These are phyloP conservation scores for Saccharomyces hybrid DNA, from an alignment of 1,139 yeast genomes.

Conservation along the genomic window DNA sequence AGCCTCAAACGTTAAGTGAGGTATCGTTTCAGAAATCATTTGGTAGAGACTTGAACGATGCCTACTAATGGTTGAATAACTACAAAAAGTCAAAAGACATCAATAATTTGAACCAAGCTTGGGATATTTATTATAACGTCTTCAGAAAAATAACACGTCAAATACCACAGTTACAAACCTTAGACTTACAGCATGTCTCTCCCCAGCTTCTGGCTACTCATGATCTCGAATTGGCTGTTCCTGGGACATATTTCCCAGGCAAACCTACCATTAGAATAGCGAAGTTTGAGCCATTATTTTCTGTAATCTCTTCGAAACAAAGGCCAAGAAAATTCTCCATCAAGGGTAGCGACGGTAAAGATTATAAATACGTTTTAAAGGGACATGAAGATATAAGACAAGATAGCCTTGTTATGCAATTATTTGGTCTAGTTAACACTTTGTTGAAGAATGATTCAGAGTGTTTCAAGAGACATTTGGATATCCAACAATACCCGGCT, in stretches of 20 bases:
- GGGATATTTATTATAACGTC: conserved; percentile 94
- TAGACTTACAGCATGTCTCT: conserved; percentile 89
- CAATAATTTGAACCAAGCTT: conserved; percentile 87
- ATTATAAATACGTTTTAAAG: conserved; percentile 71
- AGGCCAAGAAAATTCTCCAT: conserved; percentile 81
- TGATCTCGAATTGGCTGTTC: conserved; percentile 81
- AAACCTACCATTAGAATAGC: conserved; percentile 66
- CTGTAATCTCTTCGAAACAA: conserved; percentile 90
- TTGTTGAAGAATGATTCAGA: conserved; percentile 84
- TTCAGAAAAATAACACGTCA: conserved; percentile 87
- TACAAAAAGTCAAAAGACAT: conserved; percentile 79
- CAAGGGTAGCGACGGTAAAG: conserved; percentile 86
- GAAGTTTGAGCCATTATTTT: conserved; percentile 71
- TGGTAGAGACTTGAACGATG: conserved; percentile 89
- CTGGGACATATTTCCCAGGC: conserved; percentile 88
- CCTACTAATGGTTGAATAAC: conserved; percentile 87
- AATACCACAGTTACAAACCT: conserved; percentile 74
- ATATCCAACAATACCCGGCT: conserved; percentile 85
- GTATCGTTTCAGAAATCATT: conserved; percentile 91
- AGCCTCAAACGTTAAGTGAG: conserved; percentile 90
- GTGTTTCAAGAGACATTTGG: conserved; percentile 91
- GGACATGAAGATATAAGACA: conserved; percentile 98
- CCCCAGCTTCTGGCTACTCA: conserved; percentile 76
- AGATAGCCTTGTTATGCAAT: conserved; percentile 95
- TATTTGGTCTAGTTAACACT: conserved; percentile 91